phyloP scores from a whole-genome alignment of 2,329 filamentous ascomycete species.

The Nigrograna mackinnonii region DNA sequence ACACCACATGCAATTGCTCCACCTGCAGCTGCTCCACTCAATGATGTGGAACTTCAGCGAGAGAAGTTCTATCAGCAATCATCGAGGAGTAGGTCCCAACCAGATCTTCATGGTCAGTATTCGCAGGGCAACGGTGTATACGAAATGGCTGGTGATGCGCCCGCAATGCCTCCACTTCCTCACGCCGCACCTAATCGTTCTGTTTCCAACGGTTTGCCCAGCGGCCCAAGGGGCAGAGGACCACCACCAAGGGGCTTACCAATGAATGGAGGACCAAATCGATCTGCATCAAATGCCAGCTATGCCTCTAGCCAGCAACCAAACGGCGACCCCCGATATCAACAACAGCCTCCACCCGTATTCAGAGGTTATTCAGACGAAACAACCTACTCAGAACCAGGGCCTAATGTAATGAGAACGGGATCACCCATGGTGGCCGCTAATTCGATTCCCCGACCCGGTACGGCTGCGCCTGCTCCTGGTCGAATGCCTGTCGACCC shows the following conservation, averaged over 20 bases:
- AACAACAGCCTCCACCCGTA: conserved; percentile 29
- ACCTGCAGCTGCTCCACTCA: conserved; percentile 4
- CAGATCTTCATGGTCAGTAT: conserved; percentile 55
- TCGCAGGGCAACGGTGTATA: conserved; percentile 54
- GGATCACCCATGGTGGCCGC: conserved; percentile 27
- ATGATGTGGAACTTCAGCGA: conserved; percentile 9
- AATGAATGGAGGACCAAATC: conserved; percentile 10
- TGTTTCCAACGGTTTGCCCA: conserved; percentile 23
- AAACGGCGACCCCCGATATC: conserved; percentile 31
- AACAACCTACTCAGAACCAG: conserved; percentile 39
- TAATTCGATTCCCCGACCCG: conserved; percentile 29
- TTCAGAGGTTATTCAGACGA: conserved; percentile 39
- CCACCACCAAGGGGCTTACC: conserved; percentile 29
- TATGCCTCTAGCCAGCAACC: conserved; percentile 22
- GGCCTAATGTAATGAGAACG: conserved; percentile 32
- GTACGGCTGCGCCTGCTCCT: conserved; percentile 33
- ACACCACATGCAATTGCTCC: conserved; percentile 13
- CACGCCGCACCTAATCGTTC: conserved; percentile 45
- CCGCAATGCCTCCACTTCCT: conserved; percentile 54
- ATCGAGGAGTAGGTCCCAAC: conserved; percentile 68
- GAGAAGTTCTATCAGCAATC: conserved; percentile 43
- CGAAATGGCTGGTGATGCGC: conserved; percentile 70
- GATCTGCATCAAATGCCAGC: conserved; percentile 18
- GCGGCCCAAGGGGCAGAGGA: conserved; percentile 29
- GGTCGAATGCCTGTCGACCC: conserved; percentile 30